Base-by-base conservation (phyloP, 2,329 filamentous ascomycete genomes). In the Phaeomoniella chlamydospora region DNA sequence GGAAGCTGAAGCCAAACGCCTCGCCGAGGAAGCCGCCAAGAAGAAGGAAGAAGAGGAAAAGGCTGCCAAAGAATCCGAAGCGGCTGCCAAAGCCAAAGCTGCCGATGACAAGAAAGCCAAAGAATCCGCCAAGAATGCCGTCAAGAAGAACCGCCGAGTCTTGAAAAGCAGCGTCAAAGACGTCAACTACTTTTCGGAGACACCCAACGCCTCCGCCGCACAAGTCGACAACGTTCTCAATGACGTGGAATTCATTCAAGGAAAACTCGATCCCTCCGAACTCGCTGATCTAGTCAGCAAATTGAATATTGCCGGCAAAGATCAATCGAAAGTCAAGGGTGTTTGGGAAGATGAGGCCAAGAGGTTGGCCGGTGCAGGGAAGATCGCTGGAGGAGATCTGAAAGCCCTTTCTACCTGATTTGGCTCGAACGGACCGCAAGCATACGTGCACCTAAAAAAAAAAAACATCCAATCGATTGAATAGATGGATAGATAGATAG, bases 121-220 rank as follows among this genome's bases (percentile, higher is more conserved):
- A 70, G 90, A 98, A 64, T 88, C 88, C 2, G 90, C 90, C 39
- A 98, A 98, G 77, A 94, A 86, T 54, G 90, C 90, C 11, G 81
- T 90, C 52, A 98, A 98, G 81, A 98, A 98, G 82, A 98, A 98
- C 75, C 94, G 94, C 75, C 85, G 90, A 69, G 81, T 96, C 33
- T 77, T 98, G 50, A 86, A 92, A 61, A 78, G 76, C 43, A 86
- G 83, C 45, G 82, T 88, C 62, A 98, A 98, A 72, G 90, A 98
- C 48, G 87, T 83, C 52, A 94, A 94, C 71, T 98, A 98, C 76
- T 94, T 98, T 59, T 70, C 68, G 39, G 66, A 66, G 14, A 65
- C 71, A 31, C 80, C 77, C 37, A 80, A 87, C 41, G 65, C 78
- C 16, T 72, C 80, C n/a, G 68, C 83, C 11, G 65, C 74, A 9